Conservation (phyloP, 768 basidiomycete genomes). For the Porpolomopsis calyptriformis region DNA sequence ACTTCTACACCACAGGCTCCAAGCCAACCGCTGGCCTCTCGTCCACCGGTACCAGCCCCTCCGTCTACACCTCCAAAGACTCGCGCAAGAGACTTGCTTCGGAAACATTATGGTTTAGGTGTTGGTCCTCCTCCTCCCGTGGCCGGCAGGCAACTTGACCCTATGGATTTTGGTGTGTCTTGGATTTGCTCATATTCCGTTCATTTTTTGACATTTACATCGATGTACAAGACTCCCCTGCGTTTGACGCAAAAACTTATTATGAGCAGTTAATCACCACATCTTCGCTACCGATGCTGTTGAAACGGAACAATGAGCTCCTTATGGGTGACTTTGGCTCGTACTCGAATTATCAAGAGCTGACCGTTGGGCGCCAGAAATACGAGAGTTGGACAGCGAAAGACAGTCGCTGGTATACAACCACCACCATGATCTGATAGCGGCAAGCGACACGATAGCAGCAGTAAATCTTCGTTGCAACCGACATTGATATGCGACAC, state of each 20-base stretch:
- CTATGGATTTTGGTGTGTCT: constrained; percentile 67
- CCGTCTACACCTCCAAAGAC: constrained; percentile 33
- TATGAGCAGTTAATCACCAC: constrained; percentile 83
- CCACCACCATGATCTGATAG: constrained; percentile 91
- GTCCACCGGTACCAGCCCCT: constrained; percentile 9
- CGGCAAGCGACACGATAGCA: constrained; percentile 85
- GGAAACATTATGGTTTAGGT: constrained; percentile 82
- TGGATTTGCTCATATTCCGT: background rate
- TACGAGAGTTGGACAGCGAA: constrained; percentile 78
- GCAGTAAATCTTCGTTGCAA: constrained; percentile 57
- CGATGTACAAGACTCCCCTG: constrained; percentile 49
- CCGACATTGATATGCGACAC: background rate
- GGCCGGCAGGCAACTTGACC: constrained; percentile 50
- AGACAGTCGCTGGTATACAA: constrained; percentile 89
- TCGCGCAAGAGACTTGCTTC: constrained; percentile 63
- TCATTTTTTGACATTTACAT: constrained; percentile 4
- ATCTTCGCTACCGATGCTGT: constrained; percentile 56
- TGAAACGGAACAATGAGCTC: constrained; percentile 78
- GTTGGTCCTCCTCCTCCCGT: constrained; percentile 59
- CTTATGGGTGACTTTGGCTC: constrained; percentile 39
- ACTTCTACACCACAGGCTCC: constrained; percentile 10
- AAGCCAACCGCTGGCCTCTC: background rate
- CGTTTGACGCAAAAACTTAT: constrained; percentile 75
- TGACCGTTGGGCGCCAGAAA: constrained; percentile 40
- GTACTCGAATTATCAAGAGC: background rate